Evolutionary conservation across 2,329 filamentous ascomycete species (phyloP), one percentile per base, ranked within the genome.

Genomic region (Neopestalotiopsis sp.): DNA sequence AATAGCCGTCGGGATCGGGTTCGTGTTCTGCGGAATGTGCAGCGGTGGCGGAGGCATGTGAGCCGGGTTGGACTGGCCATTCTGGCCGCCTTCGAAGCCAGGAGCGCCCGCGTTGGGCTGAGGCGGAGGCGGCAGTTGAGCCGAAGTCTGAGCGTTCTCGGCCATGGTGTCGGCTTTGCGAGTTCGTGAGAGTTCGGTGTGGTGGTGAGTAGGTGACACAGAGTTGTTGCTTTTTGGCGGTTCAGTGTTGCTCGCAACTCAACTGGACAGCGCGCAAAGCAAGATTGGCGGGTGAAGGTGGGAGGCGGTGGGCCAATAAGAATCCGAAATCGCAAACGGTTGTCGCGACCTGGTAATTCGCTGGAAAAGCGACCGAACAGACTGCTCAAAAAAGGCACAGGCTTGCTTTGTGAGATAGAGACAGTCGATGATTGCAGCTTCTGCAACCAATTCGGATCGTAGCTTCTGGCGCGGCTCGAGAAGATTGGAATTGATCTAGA

Each of bases 11-110:
- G 95, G 95, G 77, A 98, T 96, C 61, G 95, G 94, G 78, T 98
- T 98, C 79, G 90, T 98, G 85, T 98, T 98, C 83, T 96, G 94
- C 34, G 95, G 95, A 78, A 98, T 98, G 80, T 97, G 92, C 71
- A 97, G 90, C 74, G 95, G 92, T 71, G 94, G 94, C 68, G 95
- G 95, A 69, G 94, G 92, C 92, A 98, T 95, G 81, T 96, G 92
- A 73, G 88, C 83, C 72, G 90, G 87, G 79, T 91, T 91, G 72
- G 86, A 83, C 83, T 93, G 92, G 74, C 87, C 88, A 78, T 91
- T 91, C 82, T 94, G 92, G 74, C 88, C 87, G 78, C 89, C 90
- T 78, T 95, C 93, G 82, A 92, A 95, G 78, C 92, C 93, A 75
- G 93, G 91, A 73, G 91, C 91, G 77, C 90, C 91, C 74, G 89